phyloP scores from a whole-genome alignment of 148 eudicot genomes.

The Diospyros lotus region DNA sequence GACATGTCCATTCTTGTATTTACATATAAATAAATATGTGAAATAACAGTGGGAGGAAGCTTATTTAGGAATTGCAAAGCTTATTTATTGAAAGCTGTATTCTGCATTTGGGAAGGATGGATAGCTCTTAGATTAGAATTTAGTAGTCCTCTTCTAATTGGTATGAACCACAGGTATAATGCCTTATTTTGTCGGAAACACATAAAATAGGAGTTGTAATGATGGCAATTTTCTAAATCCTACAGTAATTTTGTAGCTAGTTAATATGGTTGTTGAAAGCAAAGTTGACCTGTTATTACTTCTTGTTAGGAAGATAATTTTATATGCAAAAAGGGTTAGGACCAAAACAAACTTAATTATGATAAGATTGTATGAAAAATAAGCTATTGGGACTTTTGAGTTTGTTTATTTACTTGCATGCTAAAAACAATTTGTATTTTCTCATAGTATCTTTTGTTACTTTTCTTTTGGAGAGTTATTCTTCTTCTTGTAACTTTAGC shows the following conservation, averaged over 20 bases:
- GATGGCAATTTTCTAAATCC: no score
- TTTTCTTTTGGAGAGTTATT: not conserved
- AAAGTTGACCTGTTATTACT: no score
- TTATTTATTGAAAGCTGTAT: not conserved
- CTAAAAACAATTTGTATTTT: not conserved
- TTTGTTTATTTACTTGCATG: not conserved
- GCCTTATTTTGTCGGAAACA: not conserved
- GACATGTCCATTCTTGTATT: no score
- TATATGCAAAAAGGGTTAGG: no score
- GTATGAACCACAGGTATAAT: not conserved
- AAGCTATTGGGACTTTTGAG: not conserved
- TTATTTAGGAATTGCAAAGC: no score
- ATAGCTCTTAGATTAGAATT: not conserved
- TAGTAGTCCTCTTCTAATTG: not conserved
- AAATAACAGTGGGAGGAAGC: no score
- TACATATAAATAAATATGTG: no score
- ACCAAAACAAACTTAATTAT: not conserved
- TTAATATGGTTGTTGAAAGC: no score
- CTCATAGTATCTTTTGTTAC: not conserved
- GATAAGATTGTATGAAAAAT: not conserved
- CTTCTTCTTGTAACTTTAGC: not conserved
- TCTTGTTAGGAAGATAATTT: no score
- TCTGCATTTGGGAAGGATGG: not conserved
- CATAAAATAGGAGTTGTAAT: no score
- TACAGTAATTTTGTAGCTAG: no score